phyloP scores from a whole-genome alignment of 2,329 filamentous ascomycete species.

The Tolypocladium ovalisporum region DNA sequence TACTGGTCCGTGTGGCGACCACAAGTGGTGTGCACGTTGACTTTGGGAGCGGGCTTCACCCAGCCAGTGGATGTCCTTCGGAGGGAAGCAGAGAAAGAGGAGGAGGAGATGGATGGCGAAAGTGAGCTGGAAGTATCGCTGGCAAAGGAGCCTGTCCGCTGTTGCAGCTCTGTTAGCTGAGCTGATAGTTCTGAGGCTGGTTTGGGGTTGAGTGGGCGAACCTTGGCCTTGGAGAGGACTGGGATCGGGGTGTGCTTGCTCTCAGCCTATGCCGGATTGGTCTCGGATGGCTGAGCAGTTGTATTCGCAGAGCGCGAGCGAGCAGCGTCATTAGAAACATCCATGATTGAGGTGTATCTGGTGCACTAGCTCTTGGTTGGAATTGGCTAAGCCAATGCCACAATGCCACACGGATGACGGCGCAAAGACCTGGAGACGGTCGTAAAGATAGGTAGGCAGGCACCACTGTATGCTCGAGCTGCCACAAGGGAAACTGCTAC shows the following conservation, averaged over 20 bases:
- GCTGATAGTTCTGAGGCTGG: slow-evolving; percentile 1
- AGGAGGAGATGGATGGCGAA: slow-evolving; percentile 6
- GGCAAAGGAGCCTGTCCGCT: slow-evolving; percentile 18
- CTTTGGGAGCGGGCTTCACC: slow-evolving; percentile 26
- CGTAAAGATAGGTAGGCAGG: background rate
- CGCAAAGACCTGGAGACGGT: no score
- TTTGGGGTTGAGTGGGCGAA: slow-evolving; percentile 4
- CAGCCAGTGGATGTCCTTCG: slow-evolving; percentile 20
- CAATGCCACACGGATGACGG: background rate
- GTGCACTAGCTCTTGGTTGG: background rate
- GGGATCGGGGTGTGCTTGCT: slow-evolving; percentile 10
- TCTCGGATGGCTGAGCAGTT: background rate
- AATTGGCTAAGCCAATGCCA: background rate
- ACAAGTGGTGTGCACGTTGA: slow-evolving; percentile 44
- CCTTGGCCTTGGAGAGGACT: slow-evolving; percentile 10
- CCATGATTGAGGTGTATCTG: background rate
- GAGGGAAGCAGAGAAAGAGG: slow-evolving; percentile 13
- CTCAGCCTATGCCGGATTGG: background rate
- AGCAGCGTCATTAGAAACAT: slow-evolving; percentile 2
- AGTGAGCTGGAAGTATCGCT: slow-evolving; percentile 12
- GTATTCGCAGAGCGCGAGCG: slow-evolving; percentile 6
- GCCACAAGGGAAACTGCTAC: no score
- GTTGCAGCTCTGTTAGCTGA: slow-evolving; percentile 11
- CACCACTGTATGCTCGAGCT: background rate
- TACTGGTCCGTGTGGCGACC: slow-evolving; percentile 44